Conservation (phyloP, 805 yeast species). For the Ogataea nonfermentans region DNA sequence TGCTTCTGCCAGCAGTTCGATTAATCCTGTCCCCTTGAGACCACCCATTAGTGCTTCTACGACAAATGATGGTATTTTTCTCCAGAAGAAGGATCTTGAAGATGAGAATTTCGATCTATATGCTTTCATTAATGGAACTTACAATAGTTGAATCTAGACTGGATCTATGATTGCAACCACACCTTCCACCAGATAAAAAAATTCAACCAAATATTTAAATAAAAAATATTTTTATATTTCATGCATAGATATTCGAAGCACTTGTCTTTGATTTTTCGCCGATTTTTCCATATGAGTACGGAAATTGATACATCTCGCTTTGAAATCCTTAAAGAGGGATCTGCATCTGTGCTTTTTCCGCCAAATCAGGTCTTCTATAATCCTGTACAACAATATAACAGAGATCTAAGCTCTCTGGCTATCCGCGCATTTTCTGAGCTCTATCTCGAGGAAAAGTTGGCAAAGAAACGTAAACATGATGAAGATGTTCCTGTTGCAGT, state of each 20-base stretch:
- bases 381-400: constrained; percentile 94
- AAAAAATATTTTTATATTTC: constrained; percentile 1
- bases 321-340: constrained; percentile 62
- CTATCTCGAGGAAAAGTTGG: constrained; percentile 40
- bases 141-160: constrained; percentile 1
- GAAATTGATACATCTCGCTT: constrained; percentile 20
- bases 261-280: neutral
- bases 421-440: constrained; percentile 83
- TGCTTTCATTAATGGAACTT: constrained; percentile 19
- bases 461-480: constrained; percentile 28
- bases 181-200: constrained; percentile 8
- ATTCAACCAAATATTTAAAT: neutral
- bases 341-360: constrained; percentile 79
- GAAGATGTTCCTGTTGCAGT: constrained; percentile 2
- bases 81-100: constrained; percentile 1
- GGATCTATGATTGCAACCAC: constrained; percentile 10
- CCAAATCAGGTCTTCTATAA: constrained; percentile 90
- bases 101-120: constrained; percentile 20
- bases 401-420: constrained; percentile 83
- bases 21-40: neutral
- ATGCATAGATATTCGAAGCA: constrained; percentile 7
- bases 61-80: neutral
- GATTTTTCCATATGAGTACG: constrained; percentile 7
- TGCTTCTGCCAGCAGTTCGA: neutral
- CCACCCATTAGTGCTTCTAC: neutral